A percentile compares a stretch with the other conserved stretches of the same genome.
Evolutionary conservation across 148 eudicot genomes (phyloP).

Genomic region (Polygonum aviculare): DNA sequence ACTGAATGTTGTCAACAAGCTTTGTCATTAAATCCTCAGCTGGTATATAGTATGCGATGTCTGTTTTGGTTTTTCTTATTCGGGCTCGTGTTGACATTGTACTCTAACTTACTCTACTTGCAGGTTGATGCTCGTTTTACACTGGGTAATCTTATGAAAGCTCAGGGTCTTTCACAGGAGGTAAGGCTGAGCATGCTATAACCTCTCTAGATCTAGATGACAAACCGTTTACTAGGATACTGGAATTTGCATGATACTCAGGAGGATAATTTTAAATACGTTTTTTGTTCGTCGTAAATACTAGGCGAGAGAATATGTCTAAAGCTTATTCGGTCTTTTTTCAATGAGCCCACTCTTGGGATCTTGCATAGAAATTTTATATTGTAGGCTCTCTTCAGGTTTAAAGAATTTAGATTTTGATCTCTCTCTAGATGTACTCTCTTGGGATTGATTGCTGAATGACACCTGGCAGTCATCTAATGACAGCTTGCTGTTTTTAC

Average conservation of each 20-base stretch:
- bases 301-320: background rate
- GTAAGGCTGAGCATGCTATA: slow-evolving; percentile 26
- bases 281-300: background rate
- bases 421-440: background rate
- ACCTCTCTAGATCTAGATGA: background rate
- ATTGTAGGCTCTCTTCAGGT: background rate
- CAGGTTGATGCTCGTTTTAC: slow-evolving; percentile 96
- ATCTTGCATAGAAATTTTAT: background rate
- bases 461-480: background rate
- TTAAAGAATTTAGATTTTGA: background rate
- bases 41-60: slow-evolving; percentile 31
- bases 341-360: background rate
- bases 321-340: background rate
- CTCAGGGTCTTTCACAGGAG: slow-evolving; percentile 82
- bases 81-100: background rate
- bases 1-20: slow-evolving; percentile 95
- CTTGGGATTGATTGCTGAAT: background rate
- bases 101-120: slow-evolving; percentile 17
- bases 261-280: background rate
- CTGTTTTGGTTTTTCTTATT: background rate
- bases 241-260: background rate
- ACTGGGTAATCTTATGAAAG: slow-evolving; percentile 91
- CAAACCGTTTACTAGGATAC: background rate
- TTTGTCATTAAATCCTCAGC: slow-evolving; percentile 66
- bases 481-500: background rate